Evolutionary conservation across 2,329 filamentous ascomycete genomes (phyloP).

Genomic region (Onygenales sp.): DNA sequence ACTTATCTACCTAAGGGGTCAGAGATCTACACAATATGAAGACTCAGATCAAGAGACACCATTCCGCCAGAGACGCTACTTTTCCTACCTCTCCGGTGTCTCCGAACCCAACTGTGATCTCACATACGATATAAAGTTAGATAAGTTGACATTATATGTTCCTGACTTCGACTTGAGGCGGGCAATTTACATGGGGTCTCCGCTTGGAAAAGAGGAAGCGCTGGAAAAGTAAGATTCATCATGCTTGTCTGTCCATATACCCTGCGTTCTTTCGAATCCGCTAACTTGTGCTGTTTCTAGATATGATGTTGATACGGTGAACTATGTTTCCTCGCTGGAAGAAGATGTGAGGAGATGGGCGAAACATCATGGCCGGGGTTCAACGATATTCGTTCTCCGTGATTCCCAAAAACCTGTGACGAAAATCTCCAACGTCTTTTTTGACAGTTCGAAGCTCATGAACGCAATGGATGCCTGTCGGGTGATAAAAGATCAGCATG

Average conservation of each 20-base stretch:
- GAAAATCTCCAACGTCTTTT: neutral
- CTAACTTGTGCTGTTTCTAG: conserved; percentile 17
- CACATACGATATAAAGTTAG: conserved; percentile 48
- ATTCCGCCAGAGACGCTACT: conserved; percentile 53
- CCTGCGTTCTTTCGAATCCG: neutral
- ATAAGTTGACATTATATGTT: conserved; percentile 63
- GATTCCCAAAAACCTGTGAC: conserved; percentile 21
- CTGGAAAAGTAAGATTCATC: conserved; percentile 30
- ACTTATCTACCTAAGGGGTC: conserved; percentile 49
- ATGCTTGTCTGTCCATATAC: neutral
- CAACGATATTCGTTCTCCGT: conserved; percentile 30
- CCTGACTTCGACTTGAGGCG: conserved; percentile 53
- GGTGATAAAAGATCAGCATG: conserved; percentile 65
- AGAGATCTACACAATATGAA: conserved; percentile 40
- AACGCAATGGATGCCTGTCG: conserved; percentile 58
- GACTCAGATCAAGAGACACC: conserved; percentile 48
- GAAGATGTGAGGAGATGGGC: conserved; percentile 40
- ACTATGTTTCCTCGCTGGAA: conserved; percentile 43
- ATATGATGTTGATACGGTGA: conserved; percentile 64
- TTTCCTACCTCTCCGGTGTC: conserved; percentile 50
- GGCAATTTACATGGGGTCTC: conserved; percentile 35
- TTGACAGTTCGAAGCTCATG: conserved; percentile 20
- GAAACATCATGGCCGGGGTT: conserved; percentile 14
- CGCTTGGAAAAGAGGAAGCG: conserved; percentile 45
- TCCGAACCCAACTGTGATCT: conserved; percentile 47